Evolutionary conservation across 2,329 filamentous ascomycete genomes (phyloP).

Genomic region (Ophiocordyceps australis): DNA sequence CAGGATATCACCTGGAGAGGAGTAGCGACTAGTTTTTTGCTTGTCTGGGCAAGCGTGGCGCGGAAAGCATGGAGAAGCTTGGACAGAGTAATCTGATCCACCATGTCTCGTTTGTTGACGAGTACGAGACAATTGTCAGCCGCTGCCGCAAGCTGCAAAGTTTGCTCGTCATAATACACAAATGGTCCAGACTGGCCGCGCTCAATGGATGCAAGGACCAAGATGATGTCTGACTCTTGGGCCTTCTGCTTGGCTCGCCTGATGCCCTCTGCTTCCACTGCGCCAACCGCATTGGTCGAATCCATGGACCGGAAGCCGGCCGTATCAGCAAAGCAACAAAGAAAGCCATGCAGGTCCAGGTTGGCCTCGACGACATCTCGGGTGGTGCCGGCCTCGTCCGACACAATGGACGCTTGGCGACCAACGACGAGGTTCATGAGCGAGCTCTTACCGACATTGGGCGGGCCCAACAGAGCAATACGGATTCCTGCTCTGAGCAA

Average conservation of each 20-base stretch:
- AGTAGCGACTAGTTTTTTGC: conserved; percentile 13
- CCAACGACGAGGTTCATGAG: conserved; percentile 81
- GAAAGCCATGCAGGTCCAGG: conserved; percentile 74
- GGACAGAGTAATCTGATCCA: conserved; percentile 15
- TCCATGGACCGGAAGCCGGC: conserved; percentile 56
- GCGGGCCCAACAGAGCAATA: conserved; percentile 74
- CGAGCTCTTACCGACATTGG: conserved; percentile 91
- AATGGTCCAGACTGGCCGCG: conserved; percentile 13
- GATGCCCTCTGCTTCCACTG: conserved; percentile 80
- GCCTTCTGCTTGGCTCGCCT: conserved; percentile 68
- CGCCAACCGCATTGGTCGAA: conserved; percentile 31
- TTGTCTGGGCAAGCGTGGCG: conserved; percentile 3
- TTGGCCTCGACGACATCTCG: conserved; percentile 85
- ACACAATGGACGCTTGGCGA: conserved; percentile 88
- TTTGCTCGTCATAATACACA: conserved; percentile 36
- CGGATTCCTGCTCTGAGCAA: conserved; percentile 70
- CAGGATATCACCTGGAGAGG: conserved; percentile 48
- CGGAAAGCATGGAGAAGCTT: conserved; percentile 22
- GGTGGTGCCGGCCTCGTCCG: conserved; percentile 81
- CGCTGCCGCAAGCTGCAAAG: conserved; percentile 29
- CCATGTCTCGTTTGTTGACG: conserved; percentile 43
- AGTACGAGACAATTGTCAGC: conserved; percentile 33
- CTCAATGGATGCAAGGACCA: conserved; percentile 66
- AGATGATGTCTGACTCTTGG: conserved; percentile 65
- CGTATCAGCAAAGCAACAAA: conserved; percentile 90